A percentile compares a stretch with the other conserved stretches of the same genome.
These are phyloP conservation scores for Lactifluus echinatus DNA, from an alignment of 768 basidiomycete genomes.

Conservation along the genomic window DNA sequence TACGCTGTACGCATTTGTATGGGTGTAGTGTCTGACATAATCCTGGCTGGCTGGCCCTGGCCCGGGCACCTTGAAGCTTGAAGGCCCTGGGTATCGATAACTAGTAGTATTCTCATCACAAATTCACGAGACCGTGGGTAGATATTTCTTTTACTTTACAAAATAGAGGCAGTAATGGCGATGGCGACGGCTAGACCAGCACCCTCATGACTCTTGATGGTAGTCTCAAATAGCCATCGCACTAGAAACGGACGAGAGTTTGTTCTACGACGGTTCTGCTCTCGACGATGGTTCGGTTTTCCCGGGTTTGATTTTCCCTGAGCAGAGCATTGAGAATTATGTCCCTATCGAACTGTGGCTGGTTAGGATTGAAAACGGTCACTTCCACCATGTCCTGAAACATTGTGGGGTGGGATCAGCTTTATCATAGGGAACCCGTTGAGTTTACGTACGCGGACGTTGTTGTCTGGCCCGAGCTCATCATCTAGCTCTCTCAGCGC, in stretches of 20 bases:
- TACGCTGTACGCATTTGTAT: too few relatives aligned
- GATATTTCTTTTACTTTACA: background rate
- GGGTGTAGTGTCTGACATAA: too few relatives aligned
- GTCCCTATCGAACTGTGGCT: conserved; percentile 15
- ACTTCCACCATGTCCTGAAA: conserved; percentile 18
- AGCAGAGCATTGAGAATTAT: conserved; percentile 12
- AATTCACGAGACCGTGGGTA: too few relatives aligned
- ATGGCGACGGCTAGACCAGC: background rate
- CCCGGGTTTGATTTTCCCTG: conserved; percentile 6
- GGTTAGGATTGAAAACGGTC: conserved; percentile 4
- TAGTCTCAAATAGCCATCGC: background rate
- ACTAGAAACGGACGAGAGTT: background rate
- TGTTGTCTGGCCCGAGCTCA: conserved; percentile 5
- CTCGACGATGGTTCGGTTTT: too few relatives aligned
- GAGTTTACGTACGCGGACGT: conserved; percentile 11
- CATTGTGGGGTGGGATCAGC: background rate
- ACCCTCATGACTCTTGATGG: background rate
- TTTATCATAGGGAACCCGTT: too few relatives aligned
- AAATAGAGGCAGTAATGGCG: background rate
- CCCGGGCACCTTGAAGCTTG: too few relatives aligned
- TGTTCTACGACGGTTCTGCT: background rate
- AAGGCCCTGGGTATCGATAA: too few relatives aligned
- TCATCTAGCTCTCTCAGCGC: conserved; percentile 25
- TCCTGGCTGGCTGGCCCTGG: too few relatives aligned
- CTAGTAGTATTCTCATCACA: too few relatives aligned